Percentiles rank a stretch among this genome's conserved stretches.
phyloP scores from a whole-genome alignment of 192 early-diverging fungal species.

The Blastocladiella britannica region DNA sequence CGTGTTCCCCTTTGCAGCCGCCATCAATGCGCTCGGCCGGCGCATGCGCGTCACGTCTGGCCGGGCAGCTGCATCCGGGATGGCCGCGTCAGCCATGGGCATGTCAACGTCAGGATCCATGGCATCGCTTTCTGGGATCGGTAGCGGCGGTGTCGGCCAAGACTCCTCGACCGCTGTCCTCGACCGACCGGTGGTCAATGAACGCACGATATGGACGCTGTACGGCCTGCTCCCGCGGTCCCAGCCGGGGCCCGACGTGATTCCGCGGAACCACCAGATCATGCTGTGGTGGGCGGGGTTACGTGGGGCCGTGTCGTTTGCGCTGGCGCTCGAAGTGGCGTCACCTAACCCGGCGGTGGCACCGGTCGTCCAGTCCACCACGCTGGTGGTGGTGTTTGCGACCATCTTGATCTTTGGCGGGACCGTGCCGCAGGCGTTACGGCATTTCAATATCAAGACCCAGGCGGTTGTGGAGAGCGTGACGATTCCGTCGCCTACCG shows the following conservation, averaged over 20 bases:
- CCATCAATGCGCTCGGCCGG: constrained; percentile 55
- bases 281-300: constrained; percentile 95
- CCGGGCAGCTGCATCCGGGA: constrained; percentile 22
- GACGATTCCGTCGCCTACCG: no score
- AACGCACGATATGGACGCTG: no score
- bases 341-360: constrained; percentile 10
- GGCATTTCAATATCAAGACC: not conserved
- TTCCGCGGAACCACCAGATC: constrained; percentile 47
- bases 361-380: constrained; percentile 63
- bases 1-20: constrained; percentile 56
- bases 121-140: not conserved
- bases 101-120: not conserved
- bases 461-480: not conserved
- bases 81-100: constrained; percentile 15
- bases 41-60: constrained; percentile 23
- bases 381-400: constrained; percentile 76
- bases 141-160: not conserved
- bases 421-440: constrained; percentile 13
- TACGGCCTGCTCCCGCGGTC: no score
- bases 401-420: constrained; percentile 84
- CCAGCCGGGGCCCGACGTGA: not conserved
- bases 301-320: constrained; percentile 91
- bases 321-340: constrained; percentile 57
- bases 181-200: no score
- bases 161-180: no score